phyloP scores from a whole-genome alignment of 2,329 filamentous ascomycete species.

The Colletotrichum sp. region DNA sequence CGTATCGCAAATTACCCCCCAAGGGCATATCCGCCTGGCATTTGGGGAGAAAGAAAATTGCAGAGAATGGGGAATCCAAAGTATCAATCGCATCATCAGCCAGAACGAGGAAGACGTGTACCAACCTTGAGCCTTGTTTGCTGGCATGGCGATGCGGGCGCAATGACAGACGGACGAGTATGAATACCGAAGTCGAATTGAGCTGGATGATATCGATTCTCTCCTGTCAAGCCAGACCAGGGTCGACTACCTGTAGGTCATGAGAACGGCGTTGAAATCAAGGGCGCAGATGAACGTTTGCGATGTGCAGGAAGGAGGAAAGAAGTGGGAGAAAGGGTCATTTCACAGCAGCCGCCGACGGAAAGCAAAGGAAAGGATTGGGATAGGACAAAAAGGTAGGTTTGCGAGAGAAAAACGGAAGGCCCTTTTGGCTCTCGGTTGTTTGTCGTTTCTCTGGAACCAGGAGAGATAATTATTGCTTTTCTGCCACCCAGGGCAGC shows the following conservation, averaged over 20 bases:
- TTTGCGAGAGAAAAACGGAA: slow-evolving; percentile 7
- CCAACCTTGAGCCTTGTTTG: slow-evolving; percentile 8
- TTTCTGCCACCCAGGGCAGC: slow-evolving; percentile 13
- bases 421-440: slow-evolving; percentile 16
- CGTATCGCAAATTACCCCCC: not conserved
- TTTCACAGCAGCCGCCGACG: slow-evolving; percentile 8
- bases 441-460: slow-evolving; percentile 15
- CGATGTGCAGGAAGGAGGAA: not conserved
- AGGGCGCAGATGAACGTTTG: not conserved
- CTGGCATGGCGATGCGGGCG: not conserved
- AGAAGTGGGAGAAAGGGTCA: slow-evolving; percentile 14
- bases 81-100: not conserved
- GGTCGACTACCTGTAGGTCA: not conserved
- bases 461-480: slow-evolving; percentile 22
- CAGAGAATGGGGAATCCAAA: not conserved
- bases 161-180: not conserved
- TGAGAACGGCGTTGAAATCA: not conserved
- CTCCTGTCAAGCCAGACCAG: not conserved
- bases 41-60: not conserved
- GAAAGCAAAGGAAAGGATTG: not conserved
- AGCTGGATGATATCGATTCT: not conserved
- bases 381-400: not conserved
- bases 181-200: not conserved
- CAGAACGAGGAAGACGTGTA: not conserved
- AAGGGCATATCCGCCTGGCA: not conserved